Evolutionary conservation across 1,284 basidiomycete species (phyloP).

Genomic region (Leccinum huronense): DNA sequence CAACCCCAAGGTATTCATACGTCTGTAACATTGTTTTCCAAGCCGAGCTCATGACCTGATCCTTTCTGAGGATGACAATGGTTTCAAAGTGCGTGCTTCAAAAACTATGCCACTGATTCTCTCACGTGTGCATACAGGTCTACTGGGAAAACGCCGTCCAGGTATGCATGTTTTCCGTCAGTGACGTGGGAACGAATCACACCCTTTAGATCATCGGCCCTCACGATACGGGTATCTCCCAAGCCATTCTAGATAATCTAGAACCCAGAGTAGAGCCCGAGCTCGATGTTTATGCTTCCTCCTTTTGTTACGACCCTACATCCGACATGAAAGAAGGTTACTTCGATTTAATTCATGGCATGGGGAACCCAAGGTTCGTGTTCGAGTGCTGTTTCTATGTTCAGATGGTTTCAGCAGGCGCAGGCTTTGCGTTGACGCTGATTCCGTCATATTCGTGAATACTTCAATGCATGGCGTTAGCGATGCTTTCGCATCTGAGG

Average conservation of each 20-base stretch:
- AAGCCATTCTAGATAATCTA: constrained; percentile 60
- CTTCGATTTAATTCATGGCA: constrained; percentile 45
- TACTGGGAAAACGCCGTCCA: constrained; percentile 86
- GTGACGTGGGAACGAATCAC: background rate
- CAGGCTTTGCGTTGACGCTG: constrained; percentile 15
- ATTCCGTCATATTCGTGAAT: constrained; percentile 61
- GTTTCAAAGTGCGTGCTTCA: constrained; percentile 63
- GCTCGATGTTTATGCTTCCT: constrained; percentile 31
- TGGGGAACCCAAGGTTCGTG: constrained; percentile 46
- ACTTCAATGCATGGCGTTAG: constrained; percentile 89
- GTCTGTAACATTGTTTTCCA: background rate
- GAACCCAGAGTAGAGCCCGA: constrained; percentile 52
- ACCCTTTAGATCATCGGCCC: constrained; percentile 71
- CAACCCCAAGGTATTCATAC: constrained; percentile 67
- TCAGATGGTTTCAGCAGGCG: background rate
- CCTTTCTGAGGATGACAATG: constrained; percentile 68
- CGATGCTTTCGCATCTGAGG: constrained; percentile 56
- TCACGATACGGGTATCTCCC: constrained; percentile 73
- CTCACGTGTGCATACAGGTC: constrained; percentile 45
- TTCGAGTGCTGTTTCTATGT: background rate
- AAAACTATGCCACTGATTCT: background rate
- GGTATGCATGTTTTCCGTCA: constrained; percentile 38
- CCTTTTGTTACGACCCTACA: constrained; percentile 56
- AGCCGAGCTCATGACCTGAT: constrained; percentile 8
- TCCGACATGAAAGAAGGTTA: constrained; percentile 60